phyloP scores from a whole-genome alignment of 441 rosid genomes.

The Eutrema salsugineum region DNA sequence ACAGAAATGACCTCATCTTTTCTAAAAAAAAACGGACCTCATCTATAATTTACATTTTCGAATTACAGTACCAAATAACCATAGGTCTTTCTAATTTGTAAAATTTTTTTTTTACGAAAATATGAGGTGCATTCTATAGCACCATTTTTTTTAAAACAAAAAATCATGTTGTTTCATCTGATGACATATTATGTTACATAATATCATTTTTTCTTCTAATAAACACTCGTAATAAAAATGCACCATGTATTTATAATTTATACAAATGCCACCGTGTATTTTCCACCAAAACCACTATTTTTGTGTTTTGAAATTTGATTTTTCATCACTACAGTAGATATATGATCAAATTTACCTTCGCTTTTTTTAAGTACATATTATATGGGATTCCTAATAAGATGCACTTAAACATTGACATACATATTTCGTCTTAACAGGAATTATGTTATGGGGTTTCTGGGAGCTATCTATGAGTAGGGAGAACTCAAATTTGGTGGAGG shows the following conservation, averaged over 20 bases:
- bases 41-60: too few relatives aligned
- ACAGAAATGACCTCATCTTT: too few relatives aligned
- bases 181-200: too few relatives aligned
- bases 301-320: not conserved
- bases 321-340: not conserved
- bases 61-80: too few relatives aligned
- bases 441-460: constrained; percentile 97
- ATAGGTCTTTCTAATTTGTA: too few relatives aligned
- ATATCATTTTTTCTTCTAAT: too few relatives aligned
- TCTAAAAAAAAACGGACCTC: too few relatives aligned
- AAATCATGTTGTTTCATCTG: too few relatives aligned
- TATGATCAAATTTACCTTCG: not conserved
- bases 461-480: constrained; percentile 80
- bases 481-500: constrained; percentile 62
- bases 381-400: not conserved
- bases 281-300: not conserved
- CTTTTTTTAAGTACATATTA: not conserved
- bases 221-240: not conserved
- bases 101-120: too few relatives aligned
- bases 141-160: too few relatives aligned
- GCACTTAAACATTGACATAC: not conserved
- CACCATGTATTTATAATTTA: not conserved
- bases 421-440: constrained; percentile 3
- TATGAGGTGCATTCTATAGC: too few relatives aligned
- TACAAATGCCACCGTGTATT: not conserved